Evolutionary conservation across 768 basidiomycete genomes (phyloP), one percentile per base, ranked within the genome.

Genomic region (Tricholoma terreum): DNA sequence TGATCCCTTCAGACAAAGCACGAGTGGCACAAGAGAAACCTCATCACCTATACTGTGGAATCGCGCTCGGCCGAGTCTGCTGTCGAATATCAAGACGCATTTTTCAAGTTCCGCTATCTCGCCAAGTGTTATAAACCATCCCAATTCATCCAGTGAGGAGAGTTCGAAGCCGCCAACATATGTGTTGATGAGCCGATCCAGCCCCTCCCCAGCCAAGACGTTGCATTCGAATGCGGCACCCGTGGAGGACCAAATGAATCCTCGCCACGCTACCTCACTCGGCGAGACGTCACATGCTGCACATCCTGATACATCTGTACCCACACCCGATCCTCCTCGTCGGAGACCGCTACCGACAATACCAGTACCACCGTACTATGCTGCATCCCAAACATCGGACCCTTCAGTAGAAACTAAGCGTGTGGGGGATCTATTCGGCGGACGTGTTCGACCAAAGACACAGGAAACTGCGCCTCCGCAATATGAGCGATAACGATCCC

Each of bases 321-420:
- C 54, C n/a, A 53, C 40, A 0, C 43, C 43, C 21, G 56, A 35
- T 50, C 54, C 61, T 15, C 49, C 63, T 48, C 61, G 27, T 27
- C 52, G 63, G 11, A 59, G 56, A 45, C 63, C 63, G 40, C 50
- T 64, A 24, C 63, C 63, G 8, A 31, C 34, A 5, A 59, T 64
- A 33, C 63, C 63, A 19, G 52, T 60, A 7, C 63, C 63, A 2
- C 58, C 63, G 2, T 62, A 64, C 35, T 50, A 60, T 17, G 55
- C 57, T 22, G 61, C 61, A 7, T 35, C 61, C 24, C 58, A 42
- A 27, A 43, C 57, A 17, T 54, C 54, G 15, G 49, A 54, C 17
- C 27, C 42, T n/a, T 52, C 55, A 2, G 58, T 56, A 12, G 56
- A 58, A 14, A 30, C 55, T 24, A 59, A 56, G 19, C 19, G 48